Base-by-base conservation (phyloP, 164 flowering plant species). In the Piper betle region DNA sequence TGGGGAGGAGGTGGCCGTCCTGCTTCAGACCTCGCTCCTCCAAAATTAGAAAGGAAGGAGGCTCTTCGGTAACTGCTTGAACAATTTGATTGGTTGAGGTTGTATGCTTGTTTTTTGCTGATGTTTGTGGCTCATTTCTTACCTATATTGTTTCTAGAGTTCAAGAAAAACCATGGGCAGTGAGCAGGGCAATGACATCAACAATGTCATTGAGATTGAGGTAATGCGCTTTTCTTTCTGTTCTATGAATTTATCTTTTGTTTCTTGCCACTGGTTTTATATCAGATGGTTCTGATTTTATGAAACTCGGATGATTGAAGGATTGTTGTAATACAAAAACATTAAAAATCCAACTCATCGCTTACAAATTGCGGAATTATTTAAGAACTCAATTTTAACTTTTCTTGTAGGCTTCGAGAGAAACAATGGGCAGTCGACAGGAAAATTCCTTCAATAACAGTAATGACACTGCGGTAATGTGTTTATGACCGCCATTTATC, bases 1-100 rank as follows among this genome's bases (percentile, higher is more conserved):
- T 80, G 86, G 63, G 75, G 74, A 71, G 69, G 71, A 6, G 69
- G 61, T 42, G 61, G 2, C 25, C 42, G 18, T 74, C 76, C 69
- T 75, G 79, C 72, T 72, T 72, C 77, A 69, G 63, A 64, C 60
- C 69, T 53, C 73, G 62, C 64, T 37, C 41, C 54, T 59, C 72
- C 60, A 64, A 63, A 25, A 57, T 17, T 65, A 48, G 61, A 64
- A 56, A 42, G 65, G 7, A 52, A 66, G 42, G 46, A n/a, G 65
- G 54, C 38, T 58, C 59, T 18, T 72, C 71, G 75, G 80, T 73
- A 66, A 63, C 11, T 55, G 46, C 17, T 58, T 46, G 15, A 42
- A 6, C 11, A 42, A 42, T 42, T 6, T 2, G 9, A 42, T 42
- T 42, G 11, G 7, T 11, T 42, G 46, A 6, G 11, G 7, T 48